Base-by-base conservation (phyloP, 805 yeast genomes). In the Barnettozyma sucrosica region DNA sequence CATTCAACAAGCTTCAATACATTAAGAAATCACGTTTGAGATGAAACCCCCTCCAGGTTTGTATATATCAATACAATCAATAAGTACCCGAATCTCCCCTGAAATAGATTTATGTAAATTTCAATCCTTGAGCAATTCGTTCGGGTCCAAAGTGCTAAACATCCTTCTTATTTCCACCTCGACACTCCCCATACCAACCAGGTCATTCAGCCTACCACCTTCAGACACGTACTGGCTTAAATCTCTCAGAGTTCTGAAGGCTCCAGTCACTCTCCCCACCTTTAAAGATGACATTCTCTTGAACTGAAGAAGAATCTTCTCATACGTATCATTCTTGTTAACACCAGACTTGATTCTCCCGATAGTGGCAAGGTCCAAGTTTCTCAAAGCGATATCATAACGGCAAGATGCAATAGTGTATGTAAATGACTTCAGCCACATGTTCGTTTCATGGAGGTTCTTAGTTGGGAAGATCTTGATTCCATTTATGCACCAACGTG, bases 401-500 rank as follows among this genome's bases (percentile, higher is more conserved):
- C 79, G 57, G 11, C 77, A 67, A 14, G 66, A 59, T 0, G 80
- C 71, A 7, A 83, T 70, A 0, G 88, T 71, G 53, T 80, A 76
- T 0, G 85, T 67, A 51, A 82, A 72, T 14, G 82, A 74, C 41
- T 69, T 74, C 14, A 83, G 57, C 80, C 87, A 80, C 4, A 65
- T 70, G 1, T 70, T 47, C 1, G 76, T 63, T 43, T 81, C 86
- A 41, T 62, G 69, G 7, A 58, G 57, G 41, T 69, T 76, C 63
- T 68, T 71, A 2, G 76, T 70, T 14, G 72, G 75, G 54, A 80
- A 79, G 1, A 81, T 59, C 51, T 79, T 79, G 19, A 77, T 61
- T 3, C 74, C 73, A 28, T 67, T 55, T 7, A 81, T 63, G 59
- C 81, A 81, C 8, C 76, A 62, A 33, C 69, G 68, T 13, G 72